These are phyloP conservation scores for Tetrahymena borealis DNA, from an alignment of 73 alveolate species.

Conservation along the genomic window DNA sequence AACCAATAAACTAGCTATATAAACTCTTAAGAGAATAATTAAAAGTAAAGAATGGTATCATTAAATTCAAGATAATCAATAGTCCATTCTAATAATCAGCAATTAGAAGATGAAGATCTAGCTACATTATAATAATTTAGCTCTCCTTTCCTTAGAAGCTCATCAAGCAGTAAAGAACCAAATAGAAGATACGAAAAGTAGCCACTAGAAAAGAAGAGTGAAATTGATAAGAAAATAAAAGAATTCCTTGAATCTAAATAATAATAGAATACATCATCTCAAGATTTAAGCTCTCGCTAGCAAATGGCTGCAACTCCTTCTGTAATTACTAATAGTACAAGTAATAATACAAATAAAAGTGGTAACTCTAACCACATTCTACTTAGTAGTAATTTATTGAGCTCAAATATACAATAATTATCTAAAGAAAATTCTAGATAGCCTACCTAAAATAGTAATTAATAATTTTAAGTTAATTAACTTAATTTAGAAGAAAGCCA, in stretches of 20 bases:
- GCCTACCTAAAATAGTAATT: not conserved
- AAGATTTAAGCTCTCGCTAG: not conserved
- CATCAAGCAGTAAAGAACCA: not conserved
- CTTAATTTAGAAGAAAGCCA: not conserved
- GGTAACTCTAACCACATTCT: not conserved
- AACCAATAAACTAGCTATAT: not conserved
- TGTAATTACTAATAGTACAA: not conserved
- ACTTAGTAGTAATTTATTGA: not conserved
- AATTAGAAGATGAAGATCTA: not conserved
- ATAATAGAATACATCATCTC: not conserved
- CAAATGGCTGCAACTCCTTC: not conserved
- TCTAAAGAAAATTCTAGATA: not conserved
- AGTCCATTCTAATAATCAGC: not conserved
- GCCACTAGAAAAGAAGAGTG: not conserved
- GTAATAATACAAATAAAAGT: not conserved
- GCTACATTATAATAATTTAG: not conserved
- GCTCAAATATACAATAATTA: not conserved
- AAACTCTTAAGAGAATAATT: no score
- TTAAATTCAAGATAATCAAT: not conserved
- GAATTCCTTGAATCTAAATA: not conserved
- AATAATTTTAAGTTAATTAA: not conserved
- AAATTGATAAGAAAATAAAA: not conserved
- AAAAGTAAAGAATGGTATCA: not conserved
- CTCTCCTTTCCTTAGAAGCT: not conserved
- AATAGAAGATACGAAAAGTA: not conserved